A percentile compares a stretch with the other conserved stretches of the same genome.
Conservation (phyloP, 164 flowering plant genomes). For the Tinospora cordifolia region DNA sequence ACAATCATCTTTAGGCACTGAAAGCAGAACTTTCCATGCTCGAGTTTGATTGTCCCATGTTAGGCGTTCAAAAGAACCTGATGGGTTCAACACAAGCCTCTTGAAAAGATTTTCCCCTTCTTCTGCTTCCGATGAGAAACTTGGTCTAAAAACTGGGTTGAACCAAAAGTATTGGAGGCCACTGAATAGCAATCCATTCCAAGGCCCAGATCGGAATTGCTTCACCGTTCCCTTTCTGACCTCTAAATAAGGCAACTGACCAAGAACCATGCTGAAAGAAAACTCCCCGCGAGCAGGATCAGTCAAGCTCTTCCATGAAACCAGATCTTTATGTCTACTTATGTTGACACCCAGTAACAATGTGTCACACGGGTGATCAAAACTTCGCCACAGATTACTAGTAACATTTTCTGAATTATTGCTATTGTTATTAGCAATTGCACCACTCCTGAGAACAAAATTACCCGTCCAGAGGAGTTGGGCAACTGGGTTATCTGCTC, state of each 20-base stretch:
- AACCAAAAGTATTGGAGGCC: slow-evolving; percentile 15
- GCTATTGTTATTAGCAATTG: too few species aligned
- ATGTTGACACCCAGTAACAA: slow-evolving; percentile 17
- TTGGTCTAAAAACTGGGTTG: background rate
- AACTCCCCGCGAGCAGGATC: slow-evolving; percentile 29
- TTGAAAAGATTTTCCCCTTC: slow-evolving; percentile 19
- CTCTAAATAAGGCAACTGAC: slow-evolving; percentile 16
- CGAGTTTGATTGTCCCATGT: slow-evolving; percentile 14
- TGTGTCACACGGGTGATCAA: slow-evolving; percentile 23
- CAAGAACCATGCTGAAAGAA: slow-evolving; percentile 11
- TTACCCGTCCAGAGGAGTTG: slow-evolving; percentile 10
- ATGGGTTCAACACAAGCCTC: slow-evolving; percentile 16
- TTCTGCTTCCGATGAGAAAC: background rate
- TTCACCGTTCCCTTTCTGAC: background rate
- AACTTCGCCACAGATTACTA: slow-evolving; percentile 25
- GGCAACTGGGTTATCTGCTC: background rate
- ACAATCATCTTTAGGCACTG: slow-evolving; percentile 11
- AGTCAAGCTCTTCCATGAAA: slow-evolving; percentile 27
- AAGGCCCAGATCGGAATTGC: slow-evolving; percentile 28
- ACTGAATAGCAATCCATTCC: slow-evolving; percentile 41
- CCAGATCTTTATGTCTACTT: slow-evolving; percentile 9
- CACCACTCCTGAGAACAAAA: slow-evolving; percentile 14
- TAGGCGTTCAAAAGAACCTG: slow-evolving; percentile 22
- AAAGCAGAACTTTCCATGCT: slow-evolving; percentile 11
- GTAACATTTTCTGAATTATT: background rate